A percentile compares a stretch with the other conserved stretches of the same genome.
phyloP scores from a whole-genome alignment of 768 basidiomycete genomes.

The Hygrophorus russula region DNA sequence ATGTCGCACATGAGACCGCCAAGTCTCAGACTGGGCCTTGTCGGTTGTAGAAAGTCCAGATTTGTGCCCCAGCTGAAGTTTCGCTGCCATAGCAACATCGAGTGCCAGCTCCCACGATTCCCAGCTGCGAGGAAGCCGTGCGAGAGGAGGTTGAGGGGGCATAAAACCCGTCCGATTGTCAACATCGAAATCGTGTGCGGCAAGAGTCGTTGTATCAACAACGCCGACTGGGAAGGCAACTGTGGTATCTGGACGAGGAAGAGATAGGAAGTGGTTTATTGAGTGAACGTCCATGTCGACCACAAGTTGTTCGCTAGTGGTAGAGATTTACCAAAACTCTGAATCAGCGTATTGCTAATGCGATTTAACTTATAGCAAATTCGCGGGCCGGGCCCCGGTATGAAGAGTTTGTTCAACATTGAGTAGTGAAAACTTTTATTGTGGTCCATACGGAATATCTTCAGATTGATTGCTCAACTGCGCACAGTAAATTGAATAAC shows the following conservation, averaged over 20 bases:
- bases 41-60: slow-evolving; percentile 29
- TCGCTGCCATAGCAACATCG: slow-evolving; percentile 32
- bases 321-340: no score
- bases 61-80: slow-evolving; percentile 55
- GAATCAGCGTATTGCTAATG: no score
- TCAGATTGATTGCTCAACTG: no score
- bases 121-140: slow-evolving; percentile 51
- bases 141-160: slow-evolving; percentile 64
- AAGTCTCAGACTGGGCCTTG: slow-evolving; percentile 30
- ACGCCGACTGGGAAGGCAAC: slow-evolving; percentile 13
- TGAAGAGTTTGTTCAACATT: no score
- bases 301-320: no score
- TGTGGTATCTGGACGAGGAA: slow-evolving; percentile 14
- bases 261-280: slow-evolving; percentile 19
- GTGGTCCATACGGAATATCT: no score
- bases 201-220: slow-evolving; percentile 34
- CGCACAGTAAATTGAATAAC: no score
- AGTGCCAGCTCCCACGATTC: slow-evolving; percentile 62
- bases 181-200: slow-evolving; percentile 84
- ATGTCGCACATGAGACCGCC: slow-evolving; percentile 39
- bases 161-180: slow-evolving; percentile 88
- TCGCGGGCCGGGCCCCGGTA: no score
- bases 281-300: no score
- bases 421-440: no score
- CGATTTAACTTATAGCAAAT: no score